Conservation (phyloP, 345 rosid species). For the Gossypium ekmanianum region DNA sequence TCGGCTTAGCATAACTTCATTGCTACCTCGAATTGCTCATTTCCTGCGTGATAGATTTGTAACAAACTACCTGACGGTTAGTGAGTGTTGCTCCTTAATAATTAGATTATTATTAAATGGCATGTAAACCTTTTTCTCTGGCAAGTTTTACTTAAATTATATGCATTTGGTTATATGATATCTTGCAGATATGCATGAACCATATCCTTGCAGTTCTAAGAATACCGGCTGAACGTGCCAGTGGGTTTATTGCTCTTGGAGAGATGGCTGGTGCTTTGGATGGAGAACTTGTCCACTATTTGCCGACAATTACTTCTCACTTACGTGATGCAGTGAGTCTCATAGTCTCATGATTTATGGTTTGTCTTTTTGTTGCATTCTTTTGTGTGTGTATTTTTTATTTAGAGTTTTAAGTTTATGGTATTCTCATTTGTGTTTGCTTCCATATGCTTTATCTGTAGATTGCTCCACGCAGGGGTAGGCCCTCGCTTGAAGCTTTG, state of each 20-base stretch:
- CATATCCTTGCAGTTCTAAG: slow-evolving; percentile 85
- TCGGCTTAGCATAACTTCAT: slow-evolving; percentile 97
- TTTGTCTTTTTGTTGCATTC: slow-evolving; percentile 21
- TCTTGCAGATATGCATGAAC: slow-evolving; percentile 90
- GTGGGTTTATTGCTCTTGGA: slow-evolving; percentile 96
- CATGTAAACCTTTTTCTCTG: not conserved
- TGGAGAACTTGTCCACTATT: slow-evolving; percentile 85
- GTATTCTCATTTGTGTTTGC: slow-evolving; percentile 14
- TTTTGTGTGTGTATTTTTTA: slow-evolving; percentile 12
- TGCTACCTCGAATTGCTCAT: slow-evolving; percentile 98
- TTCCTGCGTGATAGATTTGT: slow-evolving; percentile 97
- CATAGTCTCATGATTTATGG: slow-evolving; percentile 16
- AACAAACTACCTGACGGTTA: slow-evolving; percentile 81
- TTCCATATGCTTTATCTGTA: slow-evolving; percentile 32
- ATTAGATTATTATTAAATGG: slow-evolving; percentile 2
- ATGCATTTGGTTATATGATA: slow-evolving; percentile 11
- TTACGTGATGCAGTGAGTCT: slow-evolving; percentile 87
- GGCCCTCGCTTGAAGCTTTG: slow-evolving; percentile 93
- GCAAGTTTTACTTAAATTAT: not conserved
- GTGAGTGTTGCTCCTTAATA: slow-evolving; percentile 23
- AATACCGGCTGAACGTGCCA: slow-evolving; percentile 87
- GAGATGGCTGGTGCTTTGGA: slow-evolving; percentile 99
- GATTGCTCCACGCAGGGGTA: slow-evolving; percentile 99
- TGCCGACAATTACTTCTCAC: slow-evolving; percentile 91
- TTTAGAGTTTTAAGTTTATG: slow-evolving; percentile 8